Evolutionary conservation across 2,329 filamentous ascomycete species (phyloP).

Genomic region (Talaromyces sp.): DNA sequence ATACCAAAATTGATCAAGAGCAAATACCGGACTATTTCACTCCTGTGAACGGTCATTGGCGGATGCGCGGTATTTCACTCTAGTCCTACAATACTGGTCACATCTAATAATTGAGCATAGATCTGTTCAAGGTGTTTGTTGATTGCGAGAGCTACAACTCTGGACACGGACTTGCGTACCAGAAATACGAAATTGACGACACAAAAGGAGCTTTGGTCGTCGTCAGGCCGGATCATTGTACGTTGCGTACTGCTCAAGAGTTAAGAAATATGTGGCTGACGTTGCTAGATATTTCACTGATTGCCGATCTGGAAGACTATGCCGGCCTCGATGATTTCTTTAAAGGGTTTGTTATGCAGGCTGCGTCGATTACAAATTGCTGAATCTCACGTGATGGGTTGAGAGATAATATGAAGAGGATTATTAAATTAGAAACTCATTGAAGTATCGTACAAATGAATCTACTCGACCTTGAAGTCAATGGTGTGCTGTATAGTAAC

Average conservation of each 20-base stretch:
- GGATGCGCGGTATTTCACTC: conserved; percentile 45
- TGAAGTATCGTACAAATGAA: neutral
- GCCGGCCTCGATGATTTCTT: neutral
- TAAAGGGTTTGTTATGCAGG: neutral
- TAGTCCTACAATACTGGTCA: neutral
- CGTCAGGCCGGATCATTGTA: conserved; percentile 52
- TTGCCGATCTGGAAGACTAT: conserved; percentile 1
- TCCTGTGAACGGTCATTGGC: conserved; percentile 50
- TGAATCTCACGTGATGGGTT: neutral
- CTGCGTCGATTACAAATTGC: neutral
- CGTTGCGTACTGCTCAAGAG: neutral
- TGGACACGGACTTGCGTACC: conserved; percentile 26
- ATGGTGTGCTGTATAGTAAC: conserved; percentile 5
- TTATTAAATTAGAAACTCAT: neutral
- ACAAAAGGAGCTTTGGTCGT: conserved; percentile 54
- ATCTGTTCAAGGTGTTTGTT: conserved; percentile 6
- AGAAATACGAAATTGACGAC: conserved; percentile 53
- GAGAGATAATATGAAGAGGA: neutral
- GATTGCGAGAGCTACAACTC: conserved; percentile 7
- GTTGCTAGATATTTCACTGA: conserved; percentile 2
- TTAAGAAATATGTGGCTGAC: neutral
- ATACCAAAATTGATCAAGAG: conserved; percentile 45
- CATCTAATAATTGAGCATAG: neutral
- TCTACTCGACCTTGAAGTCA: conserved; percentile 9
- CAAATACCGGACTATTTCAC: conserved; percentile 53